Conservation (phyloP, 2,329 filamentous ascomycete genomes). For the Colletotrichum sansevieriae region DNA sequence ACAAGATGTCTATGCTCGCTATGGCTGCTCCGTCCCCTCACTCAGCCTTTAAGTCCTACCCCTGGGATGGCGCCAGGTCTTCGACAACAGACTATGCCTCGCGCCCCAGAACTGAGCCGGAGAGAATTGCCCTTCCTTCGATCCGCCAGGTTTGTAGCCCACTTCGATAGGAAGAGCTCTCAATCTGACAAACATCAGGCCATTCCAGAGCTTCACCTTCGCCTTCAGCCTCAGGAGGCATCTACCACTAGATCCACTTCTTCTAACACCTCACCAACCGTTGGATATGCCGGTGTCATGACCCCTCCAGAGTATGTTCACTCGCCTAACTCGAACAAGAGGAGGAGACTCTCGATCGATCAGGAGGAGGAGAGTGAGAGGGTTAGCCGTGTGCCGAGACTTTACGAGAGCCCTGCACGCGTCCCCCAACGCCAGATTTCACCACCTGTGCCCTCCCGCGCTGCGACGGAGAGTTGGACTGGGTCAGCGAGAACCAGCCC, state of each 20-base stretch:
- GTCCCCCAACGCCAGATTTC: conserved; percentile 52
- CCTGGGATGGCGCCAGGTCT: conserved; percentile 55
- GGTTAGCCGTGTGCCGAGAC: conserved; percentile 60
- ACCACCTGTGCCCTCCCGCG: conserved; percentile 48
- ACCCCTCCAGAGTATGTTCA: conserved; percentile 63
- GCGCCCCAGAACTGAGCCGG: conserved; percentile 54
- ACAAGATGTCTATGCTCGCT: conserved; percentile 65
- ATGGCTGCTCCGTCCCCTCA: conserved; percentile 59
- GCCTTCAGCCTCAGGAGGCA: conserved; percentile 50
- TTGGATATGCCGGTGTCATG: conserved; percentile 47
- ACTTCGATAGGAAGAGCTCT: conserved; percentile 21
- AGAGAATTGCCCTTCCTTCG: conserved; percentile 61
- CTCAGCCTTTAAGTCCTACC: conserved; percentile 55
- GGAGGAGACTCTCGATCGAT: conserved; percentile 60
- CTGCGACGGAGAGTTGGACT: conserved; percentile 53
- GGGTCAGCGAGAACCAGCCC: conserved; percentile 52
- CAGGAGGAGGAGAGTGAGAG: conserved; percentile 55
- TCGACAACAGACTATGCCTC: conserved; percentile 49
- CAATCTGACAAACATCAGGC: conserved; percentile 48
- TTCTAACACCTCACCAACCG: conserved; percentile 52
- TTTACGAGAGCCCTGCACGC: conserved; percentile 56
- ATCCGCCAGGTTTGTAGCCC: conserved; percentile 63
- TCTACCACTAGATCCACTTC: conserved; percentile 48
- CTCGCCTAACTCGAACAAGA: conserved; percentile 63
- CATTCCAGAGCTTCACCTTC: conserved; percentile 60